phyloP scores from a whole-genome alignment of 2,329 filamentous ascomycete species.

The Bipolaris oryzae region DNA sequence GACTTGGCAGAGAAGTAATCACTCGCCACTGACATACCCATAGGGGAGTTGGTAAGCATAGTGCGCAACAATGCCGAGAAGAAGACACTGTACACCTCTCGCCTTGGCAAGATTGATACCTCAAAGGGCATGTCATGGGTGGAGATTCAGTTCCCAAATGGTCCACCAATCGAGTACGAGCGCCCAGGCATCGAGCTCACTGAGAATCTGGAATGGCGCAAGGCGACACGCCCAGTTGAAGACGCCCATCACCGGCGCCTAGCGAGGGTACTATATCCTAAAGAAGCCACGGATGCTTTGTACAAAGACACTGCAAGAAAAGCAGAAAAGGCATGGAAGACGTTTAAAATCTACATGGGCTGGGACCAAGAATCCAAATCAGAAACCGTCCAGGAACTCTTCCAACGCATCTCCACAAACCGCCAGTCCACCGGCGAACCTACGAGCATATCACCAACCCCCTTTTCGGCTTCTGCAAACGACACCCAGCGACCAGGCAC shows the following conservation, averaged over 20 bases:
- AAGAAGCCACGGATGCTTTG: conserved; percentile 27
- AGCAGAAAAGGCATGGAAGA: conserved; percentile 27
- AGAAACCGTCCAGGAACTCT: conserved; percentile 19
- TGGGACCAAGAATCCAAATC: conserved; percentile 27
- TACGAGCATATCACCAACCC: conserved; percentile 10
- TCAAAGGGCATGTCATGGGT: conserved; percentile 55
- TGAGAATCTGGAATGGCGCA: conserved; percentile 46
- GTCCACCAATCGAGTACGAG: conserved; percentile 57
- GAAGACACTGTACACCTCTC: conserved; percentile 37
- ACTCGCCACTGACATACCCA: conserved; percentile 9
- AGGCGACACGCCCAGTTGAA: conserved; percentile 38
- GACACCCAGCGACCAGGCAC: conserved; percentile 23
- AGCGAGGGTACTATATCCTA: conserved; percentile 29
- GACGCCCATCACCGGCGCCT: conserved; percentile 47
- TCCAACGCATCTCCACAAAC: conserved; percentile 15
- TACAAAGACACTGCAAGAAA: conserved; percentile 35
- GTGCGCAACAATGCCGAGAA: conserved; percentile 40
- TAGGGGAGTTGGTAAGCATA: conserved; percentile 46
- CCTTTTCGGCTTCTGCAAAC: conserved; percentile 18
- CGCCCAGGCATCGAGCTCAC: conserved; percentile 53
- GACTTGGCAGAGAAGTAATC: background rate
- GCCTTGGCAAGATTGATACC: conserved; percentile 49
- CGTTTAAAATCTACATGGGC: conserved; percentile 33
- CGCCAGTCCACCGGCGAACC: conserved; percentile 8
- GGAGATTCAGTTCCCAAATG: conserved; percentile 56